phyloP scores from a whole-genome alignment of 139 green algal genomes.

The Chlamydomonas sphaeroides region DNA sequence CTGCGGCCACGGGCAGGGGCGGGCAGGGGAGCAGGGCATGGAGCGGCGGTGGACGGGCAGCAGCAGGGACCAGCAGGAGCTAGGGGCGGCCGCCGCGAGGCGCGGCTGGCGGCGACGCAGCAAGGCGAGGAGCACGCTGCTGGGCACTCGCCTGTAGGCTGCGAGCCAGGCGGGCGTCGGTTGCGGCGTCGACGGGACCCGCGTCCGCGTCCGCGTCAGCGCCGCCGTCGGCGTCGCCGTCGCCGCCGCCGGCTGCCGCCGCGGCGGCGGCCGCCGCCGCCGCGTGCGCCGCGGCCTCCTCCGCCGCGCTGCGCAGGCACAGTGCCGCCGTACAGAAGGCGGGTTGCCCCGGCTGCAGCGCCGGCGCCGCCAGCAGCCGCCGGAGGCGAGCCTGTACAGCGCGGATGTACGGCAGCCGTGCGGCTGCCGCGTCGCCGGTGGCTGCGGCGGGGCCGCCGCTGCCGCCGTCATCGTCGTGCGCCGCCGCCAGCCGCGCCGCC shows the following conservation, averaged over 20 bases:
- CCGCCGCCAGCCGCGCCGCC: neutral
- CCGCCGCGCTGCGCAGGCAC: constrained; percentile 27
- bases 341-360: constrained; percentile 8
- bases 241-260: neutral
- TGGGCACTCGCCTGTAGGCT: no score
- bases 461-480: neutral
- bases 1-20: neutral
- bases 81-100: no score
- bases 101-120: no score
- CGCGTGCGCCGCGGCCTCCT: constrained; percentile 16
- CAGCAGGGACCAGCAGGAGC: no score
- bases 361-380: constrained; percentile 8
- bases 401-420: neutral
- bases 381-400: neutral
- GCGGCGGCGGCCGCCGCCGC: neutral
- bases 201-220: neutral
- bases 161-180: no score
- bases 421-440: neutral
- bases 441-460: neutral
- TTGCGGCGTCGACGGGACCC: no score
- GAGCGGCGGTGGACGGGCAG: no score
- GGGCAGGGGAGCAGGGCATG: no score
- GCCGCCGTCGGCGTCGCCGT: neutral
- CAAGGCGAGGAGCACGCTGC: no score
- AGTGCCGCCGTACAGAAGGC: constrained; percentile 18